Conservation (phyloP, 2,329 filamentous ascomycete genomes). For the Diaporthe sp. region DNA sequence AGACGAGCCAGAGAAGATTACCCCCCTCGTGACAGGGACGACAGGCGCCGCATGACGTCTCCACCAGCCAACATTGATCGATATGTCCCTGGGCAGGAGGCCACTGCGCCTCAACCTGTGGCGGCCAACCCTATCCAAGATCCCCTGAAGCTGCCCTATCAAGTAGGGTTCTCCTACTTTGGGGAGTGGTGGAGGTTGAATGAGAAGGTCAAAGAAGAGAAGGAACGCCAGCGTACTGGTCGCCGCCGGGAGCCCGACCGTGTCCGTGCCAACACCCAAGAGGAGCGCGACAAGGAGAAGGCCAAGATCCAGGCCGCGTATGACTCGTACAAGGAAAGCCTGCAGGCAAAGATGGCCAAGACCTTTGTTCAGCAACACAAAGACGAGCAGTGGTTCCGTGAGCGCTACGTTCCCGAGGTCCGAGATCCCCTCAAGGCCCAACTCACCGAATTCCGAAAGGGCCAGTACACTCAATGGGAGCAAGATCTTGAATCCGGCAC, state of each 20-base stretch:
- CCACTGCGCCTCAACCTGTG: slow-evolving; percentile 60
- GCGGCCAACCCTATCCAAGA: slow-evolving; percentile 78
- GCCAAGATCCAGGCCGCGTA: slow-evolving; percentile 81
- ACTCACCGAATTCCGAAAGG: slow-evolving; percentile 84
- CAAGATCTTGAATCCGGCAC: slow-evolving; percentile 85
- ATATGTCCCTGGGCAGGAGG: slow-evolving; percentile 83
- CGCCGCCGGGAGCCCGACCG: slow-evolving; percentile 76
- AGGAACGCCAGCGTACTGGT: slow-evolving; percentile 78
- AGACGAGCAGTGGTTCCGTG: slow-evolving; percentile 97
- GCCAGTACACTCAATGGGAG: slow-evolving; percentile 88
- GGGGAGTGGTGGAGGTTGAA: slow-evolving; percentile 90
- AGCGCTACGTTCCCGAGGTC: slow-evolving; percentile 90
- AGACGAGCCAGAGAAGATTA: slow-evolving; percentile 69
- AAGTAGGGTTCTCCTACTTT: slow-evolving; percentile 89
- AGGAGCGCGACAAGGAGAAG: slow-evolving; percentile 85
- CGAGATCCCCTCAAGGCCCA: slow-evolving; percentile 81
- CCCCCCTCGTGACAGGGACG: slow-evolving; percentile 48
- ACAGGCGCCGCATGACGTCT: slow-evolving; percentile 69
- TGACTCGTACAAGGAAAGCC: slow-evolving; percentile 76
- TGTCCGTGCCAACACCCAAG: slow-evolving; percentile 75
- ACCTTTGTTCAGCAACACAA: slow-evolving; percentile 94
- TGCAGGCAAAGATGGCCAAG: slow-evolving; percentile 85
- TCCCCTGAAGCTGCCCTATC: slow-evolving; percentile 80
- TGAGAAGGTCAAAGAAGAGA: slow-evolving; percentile 86
- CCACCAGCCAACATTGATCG: slow-evolving; percentile 83